Conservation (phyloP, 805 yeast species). For the Sporopachydermia quercuum region DNA sequence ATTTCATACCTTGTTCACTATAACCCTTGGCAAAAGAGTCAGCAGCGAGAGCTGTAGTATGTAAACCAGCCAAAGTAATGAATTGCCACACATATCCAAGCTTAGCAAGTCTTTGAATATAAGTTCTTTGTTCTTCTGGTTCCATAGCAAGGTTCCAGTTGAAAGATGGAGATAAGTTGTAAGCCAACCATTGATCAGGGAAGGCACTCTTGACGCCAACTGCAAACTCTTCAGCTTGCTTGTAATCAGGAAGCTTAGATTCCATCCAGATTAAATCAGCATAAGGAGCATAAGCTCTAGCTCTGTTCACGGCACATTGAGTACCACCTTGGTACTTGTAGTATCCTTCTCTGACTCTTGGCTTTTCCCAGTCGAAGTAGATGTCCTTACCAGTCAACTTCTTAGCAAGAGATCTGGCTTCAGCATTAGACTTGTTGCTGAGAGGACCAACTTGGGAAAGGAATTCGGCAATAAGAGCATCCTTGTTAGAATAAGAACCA, state of each 20-base stretch:
- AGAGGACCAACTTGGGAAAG: constrained; percentile 57
- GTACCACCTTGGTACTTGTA: constrained; percentile 95
- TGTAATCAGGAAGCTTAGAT: constrained; percentile 84
- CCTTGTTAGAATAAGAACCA: constrained; percentile 44
- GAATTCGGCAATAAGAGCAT: constrained; percentile 49
- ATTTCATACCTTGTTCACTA: constrained; percentile 81
- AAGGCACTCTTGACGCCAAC: constrained; percentile 67
- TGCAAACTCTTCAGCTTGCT: constrained; percentile 89
- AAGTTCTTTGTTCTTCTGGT: constrained; percentile 75
- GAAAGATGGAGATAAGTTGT: constrained; percentile 93
- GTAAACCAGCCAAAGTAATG: constrained; percentile 93
- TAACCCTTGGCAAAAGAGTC: constrained; percentile 73
- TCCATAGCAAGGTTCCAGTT: constrained; percentile 96
- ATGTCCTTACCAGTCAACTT: constrained; percentile 68
- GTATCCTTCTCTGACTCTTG: constrained; percentile 94
- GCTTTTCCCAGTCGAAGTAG: constrained; percentile 87
- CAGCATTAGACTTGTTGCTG: constrained; percentile 59
- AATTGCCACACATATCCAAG: constrained; percentile 96
- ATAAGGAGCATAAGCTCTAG: constrained; percentile 87
- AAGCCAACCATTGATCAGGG: constrained; percentile 93
- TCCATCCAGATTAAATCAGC: constrained; percentile 98
- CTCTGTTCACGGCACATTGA: constrained; percentile 94
- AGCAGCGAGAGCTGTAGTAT: constrained; percentile 85
- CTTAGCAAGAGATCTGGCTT: constrained; percentile 65
- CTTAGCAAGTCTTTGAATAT: constrained; percentile 71